Evolutionary conservation across 306 rosid genomes (phyloP), one percentile per base, ranked within the genome.

Genomic region (Morella rubra): DNA sequence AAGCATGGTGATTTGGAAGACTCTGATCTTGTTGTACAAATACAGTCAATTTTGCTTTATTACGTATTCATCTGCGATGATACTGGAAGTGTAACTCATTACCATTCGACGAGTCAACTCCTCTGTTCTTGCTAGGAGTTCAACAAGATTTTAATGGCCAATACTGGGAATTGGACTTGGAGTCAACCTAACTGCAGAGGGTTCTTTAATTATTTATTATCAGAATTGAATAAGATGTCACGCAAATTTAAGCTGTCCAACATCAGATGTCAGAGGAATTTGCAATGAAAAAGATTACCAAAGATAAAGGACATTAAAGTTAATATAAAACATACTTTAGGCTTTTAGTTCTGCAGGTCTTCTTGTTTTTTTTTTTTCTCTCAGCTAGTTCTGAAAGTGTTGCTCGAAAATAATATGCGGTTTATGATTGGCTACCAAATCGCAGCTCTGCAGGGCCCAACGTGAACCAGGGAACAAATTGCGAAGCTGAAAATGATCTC

Each of bases 361-460:
- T 32, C 32, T 2, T 32, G 0, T 32, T 32, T 32, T 32, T 32
- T 32, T 32, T 32, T 32, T 32, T 2, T 32, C 37, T 32, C 37
- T 32, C 37, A 32, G 37, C 37, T 72, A 51, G 0, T 13, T 51
- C 32, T 72, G 77, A 7, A 42, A 49, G 37, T 62, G 49, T 72
- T 72, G 67, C 54, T 51, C 11, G 13, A 71, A 55, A 78, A 50
- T 5, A 65, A 64, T 66, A 55, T 68, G 64, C 44, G 55, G 53
- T 15, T 44, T 67, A 19, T 67, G 47, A 56, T 47, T 41, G 7
- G 5, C 8, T 8, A 65, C 70, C 49, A 41, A 18, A 40, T 7
- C 27, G 18, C 50, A 66, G 14, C 49, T 66, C 47, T 18, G 50
- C 32, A 4, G 71, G 71, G 42, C 32, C 7, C 7, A 66, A n/a